Base-by-base conservation (phyloP, 73 alveolate species). In the Stentor roeselii region DNA sequence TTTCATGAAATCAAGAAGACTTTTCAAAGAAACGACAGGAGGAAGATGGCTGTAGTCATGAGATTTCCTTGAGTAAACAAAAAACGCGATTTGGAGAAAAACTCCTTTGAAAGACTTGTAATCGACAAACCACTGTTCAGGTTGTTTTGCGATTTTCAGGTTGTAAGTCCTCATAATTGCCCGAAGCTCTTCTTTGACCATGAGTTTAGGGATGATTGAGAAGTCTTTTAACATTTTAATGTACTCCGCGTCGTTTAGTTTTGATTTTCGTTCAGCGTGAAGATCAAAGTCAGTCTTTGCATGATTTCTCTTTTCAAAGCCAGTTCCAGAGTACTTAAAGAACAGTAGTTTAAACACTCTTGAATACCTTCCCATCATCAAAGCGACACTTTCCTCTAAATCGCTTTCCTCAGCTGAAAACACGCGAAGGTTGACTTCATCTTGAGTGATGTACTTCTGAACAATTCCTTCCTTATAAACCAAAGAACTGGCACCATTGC, bases 151-250 rank as follows among this genome's bases (percentile, higher is more conserved):
- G 3, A 76, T 85, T 84, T 84, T 42, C 60, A 34, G 3, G 75
- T 30, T 42, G 82, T 89, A 67, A 60, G 60, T 78, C 88, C 88
- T 11, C 75, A 76, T 76, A 14, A 76, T 39, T 21, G 60, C n/a
- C 30, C 39, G 27, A 21, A 41, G 60, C 2, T 89, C 86, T 38
- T 84, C 88, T 82, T 86, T 88, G 21, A 77, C 85, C 0, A 91
- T 40, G 87, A 85, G 78, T 14, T 88, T 32, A 39, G 50, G 58
- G n/a, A 60, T 59, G 30, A 91, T 83, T 15, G 77, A 89, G 67
- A 89, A 95, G 50, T 92, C 97, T 86, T 89, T 92, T 3, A 92
- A 78, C 75, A 92, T 31, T 78, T 92, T 92, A 38, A 88, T 84
- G 78, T 83, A 59, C 59, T 91, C 96, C 14, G 92, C 93, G 3